A percentile compares a stretch with the other conserved stretches of the same genome.
Evolutionary conservation across 1,139 yeast genomes (phyloP).

Genomic region (Hyphopichia burtonii): DNA sequence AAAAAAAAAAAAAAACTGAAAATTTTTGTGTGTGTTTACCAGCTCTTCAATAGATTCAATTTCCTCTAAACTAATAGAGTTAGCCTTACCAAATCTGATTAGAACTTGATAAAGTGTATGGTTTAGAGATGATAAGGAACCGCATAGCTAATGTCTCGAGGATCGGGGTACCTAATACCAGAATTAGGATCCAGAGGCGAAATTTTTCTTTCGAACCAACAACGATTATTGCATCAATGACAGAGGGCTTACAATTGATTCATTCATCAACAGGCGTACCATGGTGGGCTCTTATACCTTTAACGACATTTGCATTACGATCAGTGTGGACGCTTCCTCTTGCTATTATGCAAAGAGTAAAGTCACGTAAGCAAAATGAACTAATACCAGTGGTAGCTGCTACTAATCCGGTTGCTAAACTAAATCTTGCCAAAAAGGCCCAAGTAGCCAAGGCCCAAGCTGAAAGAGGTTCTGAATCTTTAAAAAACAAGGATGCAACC

Average conservation of each 20-base stretch:
- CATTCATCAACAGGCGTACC: slow-evolving; percentile 65
- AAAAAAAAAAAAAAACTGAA: neutral
- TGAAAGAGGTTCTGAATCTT: slow-evolving; percentile 14
- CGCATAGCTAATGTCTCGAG: no score
- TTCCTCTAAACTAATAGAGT: no score
- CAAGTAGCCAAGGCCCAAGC: slow-evolving; percentile 35
- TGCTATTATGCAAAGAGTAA: slow-evolving; percentile 66
- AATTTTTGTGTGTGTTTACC: no score
- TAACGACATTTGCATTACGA: slow-evolving; percentile 66
- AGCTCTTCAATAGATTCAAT: no score
- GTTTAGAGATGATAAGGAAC: no score
- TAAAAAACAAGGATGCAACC: slow-evolving; percentile 10
- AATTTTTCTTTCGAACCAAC: slow-evolving; percentile 16
- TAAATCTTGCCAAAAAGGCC: slow-evolving; percentile 65
- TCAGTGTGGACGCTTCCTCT: slow-evolving; percentile 72
- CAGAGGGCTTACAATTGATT: slow-evolving; percentile 44
- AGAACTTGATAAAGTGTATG: no score
- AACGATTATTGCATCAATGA: slow-evolving; percentile 29
- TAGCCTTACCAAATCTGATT: no score
- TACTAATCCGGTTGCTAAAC: slow-evolving; percentile 69
- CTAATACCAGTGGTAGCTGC: slow-evolving; percentile 70
- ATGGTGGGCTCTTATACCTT: slow-evolving; percentile 83
- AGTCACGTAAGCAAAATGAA: slow-evolving; percentile 69
- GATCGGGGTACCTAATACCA: neutral
- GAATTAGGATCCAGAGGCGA: neutral